Conservation (phyloP, 768 basidiomycete species). For the Phylloporus arenicola region DNA sequence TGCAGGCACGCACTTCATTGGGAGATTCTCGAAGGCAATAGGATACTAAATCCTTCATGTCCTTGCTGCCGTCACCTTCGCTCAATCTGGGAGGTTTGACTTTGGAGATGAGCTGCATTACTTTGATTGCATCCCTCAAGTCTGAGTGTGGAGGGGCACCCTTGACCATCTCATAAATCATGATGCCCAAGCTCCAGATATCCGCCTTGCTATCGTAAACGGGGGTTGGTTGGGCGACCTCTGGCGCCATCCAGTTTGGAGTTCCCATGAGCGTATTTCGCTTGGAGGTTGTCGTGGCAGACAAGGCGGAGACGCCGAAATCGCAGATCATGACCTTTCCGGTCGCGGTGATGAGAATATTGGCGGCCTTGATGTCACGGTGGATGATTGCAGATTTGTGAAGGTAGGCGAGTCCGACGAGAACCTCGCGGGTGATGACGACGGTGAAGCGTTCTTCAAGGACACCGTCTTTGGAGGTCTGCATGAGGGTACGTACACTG, state of each 20-base stretch:
- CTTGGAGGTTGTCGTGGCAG: constrained; percentile 80
- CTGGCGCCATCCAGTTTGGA: constrained; percentile 99
- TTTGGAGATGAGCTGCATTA: constrained; percentile 85
- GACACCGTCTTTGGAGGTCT: constrained; percentile 66
- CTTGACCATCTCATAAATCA: constrained; percentile 93
- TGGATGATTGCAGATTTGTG: constrained; percentile 95
- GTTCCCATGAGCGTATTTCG: constrained; percentile 96
- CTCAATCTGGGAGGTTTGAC: constrained; percentile 74
- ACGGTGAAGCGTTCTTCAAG: constrained; percentile 89
- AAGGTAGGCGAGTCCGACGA: constrained; percentile 81
- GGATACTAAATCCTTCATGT: constrained; percentile 84
- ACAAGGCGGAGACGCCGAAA: constrained; percentile 94
- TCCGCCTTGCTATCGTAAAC: constrained; percentile 96
- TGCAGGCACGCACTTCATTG: constrained; percentile 50
- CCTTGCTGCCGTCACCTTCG: constrained; percentile 75
- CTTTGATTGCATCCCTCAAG: constrained; percentile 72
- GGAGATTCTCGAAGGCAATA: constrained; percentile 80
- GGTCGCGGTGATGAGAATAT: constrained; percentile 82
- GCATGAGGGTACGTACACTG: constrained; percentile 89
- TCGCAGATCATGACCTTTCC: constrained; percentile 96
- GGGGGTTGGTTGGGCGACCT: constrained; percentile 86
- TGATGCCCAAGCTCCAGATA: constrained; percentile 96
- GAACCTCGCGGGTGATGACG: constrained; percentile 84
- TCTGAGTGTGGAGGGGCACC: constrained; percentile 94
- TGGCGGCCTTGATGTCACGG: constrained; percentile 96